Evolutionary conservation across 1,284 basidiomycete genomes (phyloP).

Genomic region (Exsudoporus floridanus): DNA sequence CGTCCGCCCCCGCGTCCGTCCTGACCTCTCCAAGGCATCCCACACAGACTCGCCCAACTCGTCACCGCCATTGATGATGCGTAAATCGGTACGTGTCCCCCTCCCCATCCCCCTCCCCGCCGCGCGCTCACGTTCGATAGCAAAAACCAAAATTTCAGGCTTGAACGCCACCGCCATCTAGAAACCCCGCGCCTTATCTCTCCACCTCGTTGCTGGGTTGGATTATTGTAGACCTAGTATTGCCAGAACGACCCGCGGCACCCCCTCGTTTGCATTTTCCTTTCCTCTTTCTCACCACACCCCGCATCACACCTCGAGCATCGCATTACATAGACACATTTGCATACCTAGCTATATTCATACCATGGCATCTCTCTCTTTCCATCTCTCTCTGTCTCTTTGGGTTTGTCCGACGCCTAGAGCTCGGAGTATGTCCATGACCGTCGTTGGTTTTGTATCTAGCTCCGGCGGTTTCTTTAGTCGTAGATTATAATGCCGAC

Average conservation of each 20-base stretch:
- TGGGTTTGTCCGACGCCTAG: slow-evolving; percentile 23
- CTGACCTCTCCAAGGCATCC: slow-evolving; percentile 36
- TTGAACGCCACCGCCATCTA: slow-evolving; percentile 18
- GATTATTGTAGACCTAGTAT: slow-evolving; percentile 26
- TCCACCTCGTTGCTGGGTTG: slow-evolving; percentile 11
- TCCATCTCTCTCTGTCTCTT: slow-evolving; percentile 1
- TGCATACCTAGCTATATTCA: slow-evolving; percentile 37
- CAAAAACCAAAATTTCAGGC: slow-evolving; percentile 37
- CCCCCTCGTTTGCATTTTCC: slow-evolving; percentile 11
- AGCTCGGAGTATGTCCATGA: slow-evolving; percentile 11
- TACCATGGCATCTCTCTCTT: slow-evolving; percentile 34
- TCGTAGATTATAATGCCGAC: slow-evolving; percentile 30
- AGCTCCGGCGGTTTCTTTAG: slow-evolving; percentile 14
- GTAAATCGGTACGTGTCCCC: slow-evolving; percentile 43
- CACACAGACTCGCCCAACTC: slow-evolving; percentile 37
- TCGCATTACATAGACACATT: slow-evolving; percentile 36
- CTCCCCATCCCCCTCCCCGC: neutral
- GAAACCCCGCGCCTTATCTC: slow-evolving; percentile 2
- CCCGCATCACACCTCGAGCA: slow-evolving; percentile 30
- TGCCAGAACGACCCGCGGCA: slow-evolving; percentile 12
- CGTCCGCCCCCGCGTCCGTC: neutral
- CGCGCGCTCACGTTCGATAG: slow-evolving; percentile 1
- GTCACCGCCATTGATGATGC: slow-evolving; percentile 55
- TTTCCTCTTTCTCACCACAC: neutral
- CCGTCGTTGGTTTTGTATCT: slow-evolving; percentile 26